Conservation (phyloP, 2,329 filamentous ascomycete species). For the Cercospora sesami region DNA sequence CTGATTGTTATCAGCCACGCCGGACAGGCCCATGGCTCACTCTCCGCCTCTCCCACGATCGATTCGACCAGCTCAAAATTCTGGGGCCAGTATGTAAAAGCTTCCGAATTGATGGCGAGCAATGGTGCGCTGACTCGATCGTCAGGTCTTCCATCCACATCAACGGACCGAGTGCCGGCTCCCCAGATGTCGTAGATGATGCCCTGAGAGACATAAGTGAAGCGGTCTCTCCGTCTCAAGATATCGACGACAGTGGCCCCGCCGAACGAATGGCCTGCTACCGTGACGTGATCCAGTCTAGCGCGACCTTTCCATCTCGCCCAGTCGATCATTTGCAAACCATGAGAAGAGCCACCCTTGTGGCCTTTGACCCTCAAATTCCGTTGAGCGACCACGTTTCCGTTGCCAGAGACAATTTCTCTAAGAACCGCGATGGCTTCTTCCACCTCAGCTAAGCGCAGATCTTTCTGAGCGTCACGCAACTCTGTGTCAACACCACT, state of each 20-base stretch:
- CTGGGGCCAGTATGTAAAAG: constrained; percentile 68
- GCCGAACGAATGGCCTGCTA: constrained; percentile 67
- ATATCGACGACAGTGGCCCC: constrained; percentile 64
- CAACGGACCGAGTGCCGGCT: constrained; percentile 46
- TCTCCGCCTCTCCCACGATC: constrained; percentile 59
- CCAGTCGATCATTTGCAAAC: constrained; percentile 60
- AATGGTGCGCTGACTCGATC: constrained; percentile 57
- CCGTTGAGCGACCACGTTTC: constrained; percentile 50
- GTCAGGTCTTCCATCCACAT: constrained; percentile 42
- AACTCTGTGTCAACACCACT: constrained; percentile 62
- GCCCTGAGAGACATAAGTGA: constrained; percentile 61
- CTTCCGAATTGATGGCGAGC: constrained; percentile 65
- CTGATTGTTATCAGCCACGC: constrained; percentile 51
- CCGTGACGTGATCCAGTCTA: constrained; percentile 58
- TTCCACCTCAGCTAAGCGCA: constrained; percentile 64
- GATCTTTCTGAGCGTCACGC: constrained; percentile 61
- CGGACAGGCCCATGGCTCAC: constrained; percentile 37
- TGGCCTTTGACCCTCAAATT: constrained; percentile 61
- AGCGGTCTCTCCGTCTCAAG: constrained; percentile 55
- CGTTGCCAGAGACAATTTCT: constrained; percentile 57
- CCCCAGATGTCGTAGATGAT: constrained; percentile 69
- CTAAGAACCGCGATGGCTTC: constrained; percentile 60
- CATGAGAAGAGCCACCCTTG: constrained; percentile 59
- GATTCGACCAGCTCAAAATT: constrained; percentile 61
- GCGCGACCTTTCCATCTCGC: constrained; percentile 58